Evolutionary conservation across 352 stramenopile genomes (phyloP).

Genomic region (Globisporangium middletonii): DNA sequence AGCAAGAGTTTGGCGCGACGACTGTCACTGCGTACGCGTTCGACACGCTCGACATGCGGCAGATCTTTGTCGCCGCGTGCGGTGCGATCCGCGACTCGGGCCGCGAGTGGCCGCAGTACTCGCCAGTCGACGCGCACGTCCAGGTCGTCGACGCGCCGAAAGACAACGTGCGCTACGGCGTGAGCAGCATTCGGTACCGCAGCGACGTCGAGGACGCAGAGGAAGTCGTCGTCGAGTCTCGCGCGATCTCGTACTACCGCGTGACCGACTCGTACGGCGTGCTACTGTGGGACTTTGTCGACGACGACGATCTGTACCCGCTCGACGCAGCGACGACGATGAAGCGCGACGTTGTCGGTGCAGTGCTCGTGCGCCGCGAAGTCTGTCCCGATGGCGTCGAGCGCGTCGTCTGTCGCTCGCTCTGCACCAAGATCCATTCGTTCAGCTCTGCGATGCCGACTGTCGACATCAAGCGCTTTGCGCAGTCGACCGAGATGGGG

Average conservation of each 20-base stretch:
- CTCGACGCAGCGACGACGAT: slow-evolving; percentile 16
- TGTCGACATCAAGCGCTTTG: slow-evolving; percentile 18
- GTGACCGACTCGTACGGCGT: slow-evolving; percentile 22
- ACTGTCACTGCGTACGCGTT: slow-evolving; percentile 44
- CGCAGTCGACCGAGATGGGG: slow-evolving; percentile 19
- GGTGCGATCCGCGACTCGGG: slow-evolving; percentile 32
- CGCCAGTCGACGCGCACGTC: slow-evolving; percentile 17
- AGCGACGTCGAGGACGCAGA: slow-evolving; percentile 12
- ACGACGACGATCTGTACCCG: slow-evolving; percentile 29
- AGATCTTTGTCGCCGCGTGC: slow-evolving; percentile 36
- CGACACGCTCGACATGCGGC: slow-evolving; percentile 35
- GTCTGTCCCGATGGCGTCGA: slow-evolving; percentile 39
- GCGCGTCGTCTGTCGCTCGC: slow-evolving; percentile 43
- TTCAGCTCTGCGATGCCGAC: slow-evolving; percentile 14
- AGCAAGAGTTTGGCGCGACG: slow-evolving; percentile 36
- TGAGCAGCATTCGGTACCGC: slow-evolving; percentile 28
- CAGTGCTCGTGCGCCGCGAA: slow-evolving; percentile 31
- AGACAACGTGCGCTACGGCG: slow-evolving; percentile 40
- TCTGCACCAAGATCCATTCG: slow-evolving; percentile 57
- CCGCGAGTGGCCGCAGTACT: slow-evolving; percentile 41
- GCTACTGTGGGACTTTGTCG: slow-evolving; percentile 30
- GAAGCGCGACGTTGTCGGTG: slow-evolving; percentile 25
- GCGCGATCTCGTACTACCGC: slow-evolving; percentile 22
- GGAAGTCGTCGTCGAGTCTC: slow-evolving; percentile 27
- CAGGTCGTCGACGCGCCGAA: slow-evolving; percentile 29